Conservation (phyloP, 2,329 filamentous ascomycete genomes). For the Talaromyces rugulosus region DNA sequence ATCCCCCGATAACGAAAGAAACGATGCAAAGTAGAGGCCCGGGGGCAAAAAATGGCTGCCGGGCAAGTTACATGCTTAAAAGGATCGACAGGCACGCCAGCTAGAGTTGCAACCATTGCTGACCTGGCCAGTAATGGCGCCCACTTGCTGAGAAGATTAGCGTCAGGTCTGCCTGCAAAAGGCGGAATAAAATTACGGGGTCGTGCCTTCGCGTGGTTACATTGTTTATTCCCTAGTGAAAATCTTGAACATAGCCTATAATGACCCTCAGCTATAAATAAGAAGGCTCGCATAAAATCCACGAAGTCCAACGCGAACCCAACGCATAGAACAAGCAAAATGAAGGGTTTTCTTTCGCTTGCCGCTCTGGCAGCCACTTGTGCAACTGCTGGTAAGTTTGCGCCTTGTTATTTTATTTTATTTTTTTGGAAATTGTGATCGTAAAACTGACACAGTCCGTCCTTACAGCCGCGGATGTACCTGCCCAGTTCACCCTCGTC, state of each 20-base stretch:
- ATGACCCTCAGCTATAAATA: not conserved
- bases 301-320: not conserved
- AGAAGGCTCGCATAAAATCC: not conserved
- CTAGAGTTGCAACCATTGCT: not conserved
- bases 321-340: not conserved
- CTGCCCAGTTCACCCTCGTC: slow-evolving; percentile 1
- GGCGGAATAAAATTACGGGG: not conserved
- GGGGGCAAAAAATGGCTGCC: not conserved
- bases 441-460: not conserved
- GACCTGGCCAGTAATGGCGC: not conserved
- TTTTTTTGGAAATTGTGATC: not conserved
- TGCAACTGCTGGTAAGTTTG: slow-evolving; percentile 1
- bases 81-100: not conserved
- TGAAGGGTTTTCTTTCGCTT: not conserved
- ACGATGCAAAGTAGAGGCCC: not conserved
- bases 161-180: not conserved
- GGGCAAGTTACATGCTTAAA: not conserved
- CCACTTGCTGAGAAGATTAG: not conserved
- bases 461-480: not conserved
- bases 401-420: not conserved
- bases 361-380: not conserved
- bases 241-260: not conserved
- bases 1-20: too few species aligned
- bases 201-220: not conserved
- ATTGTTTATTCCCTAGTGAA: not conserved